Conservation (phyloP, 768 basidiomycete species). For the Jaapia argillacea region DNA sequence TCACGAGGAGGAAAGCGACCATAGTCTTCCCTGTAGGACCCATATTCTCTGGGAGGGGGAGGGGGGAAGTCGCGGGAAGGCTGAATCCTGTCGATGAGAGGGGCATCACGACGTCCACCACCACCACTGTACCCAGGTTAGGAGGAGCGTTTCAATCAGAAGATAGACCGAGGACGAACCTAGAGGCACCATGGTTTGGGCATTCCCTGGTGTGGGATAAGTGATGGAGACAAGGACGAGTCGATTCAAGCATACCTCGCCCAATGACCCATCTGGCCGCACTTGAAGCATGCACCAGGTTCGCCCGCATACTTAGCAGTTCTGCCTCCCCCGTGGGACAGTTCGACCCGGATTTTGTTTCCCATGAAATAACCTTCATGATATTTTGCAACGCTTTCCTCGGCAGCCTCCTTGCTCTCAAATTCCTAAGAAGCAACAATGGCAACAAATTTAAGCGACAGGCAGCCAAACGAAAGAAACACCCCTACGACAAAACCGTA, state of each 20-base stretch:
- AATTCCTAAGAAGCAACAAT: constrained; percentile 51
- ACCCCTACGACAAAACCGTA: constrained; percentile 82
- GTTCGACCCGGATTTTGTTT: constrained; percentile 82
- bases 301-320: constrained; percentile 78
- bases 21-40: constrained; percentile 47
- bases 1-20: constrained; percentile 37
- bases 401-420: constrained; percentile 68
- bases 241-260: constrained; percentile 47
- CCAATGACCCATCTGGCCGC: constrained; percentile 82
- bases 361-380: constrained; percentile 90
- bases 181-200: constrained; percentile 36
- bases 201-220: constrained; percentile 47
- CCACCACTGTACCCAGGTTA: not conserved
- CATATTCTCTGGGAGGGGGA: constrained; percentile 29
- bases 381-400: constrained; percentile 82
- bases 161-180: constrained; percentile 33
- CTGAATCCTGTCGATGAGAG: constrained; percentile 50
- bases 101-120: constrained; percentile 26
- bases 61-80: constrained; percentile 40
- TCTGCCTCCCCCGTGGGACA: constrained; percentile 76
- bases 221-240: constrained; percentile 3
- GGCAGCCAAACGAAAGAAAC: not conserved
- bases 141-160: not conserved
- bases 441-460: constrained; percentile 6
- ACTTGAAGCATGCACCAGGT: constrained; percentile 83